Evolutionary conservation across 2,329 filamentous ascomycete species (phyloP).

Genomic region (Ophiostoma piceae): DNA sequence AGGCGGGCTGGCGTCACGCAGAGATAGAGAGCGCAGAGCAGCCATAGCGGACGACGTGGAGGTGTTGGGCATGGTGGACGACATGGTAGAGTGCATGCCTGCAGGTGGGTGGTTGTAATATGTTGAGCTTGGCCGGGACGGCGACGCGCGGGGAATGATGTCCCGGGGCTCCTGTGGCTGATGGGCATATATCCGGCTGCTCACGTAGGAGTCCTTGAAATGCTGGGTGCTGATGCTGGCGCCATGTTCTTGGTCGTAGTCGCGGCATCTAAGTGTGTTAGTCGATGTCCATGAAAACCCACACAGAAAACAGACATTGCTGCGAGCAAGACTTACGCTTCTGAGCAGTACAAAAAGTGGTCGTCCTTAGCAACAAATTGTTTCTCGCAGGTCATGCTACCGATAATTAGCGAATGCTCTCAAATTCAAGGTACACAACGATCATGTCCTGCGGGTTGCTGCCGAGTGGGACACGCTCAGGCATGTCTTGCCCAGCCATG

Average conservation of each 20-base stretch:
- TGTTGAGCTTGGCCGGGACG: slow-evolving; percentile 54
- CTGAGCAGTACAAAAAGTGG: slow-evolving; percentile 57
- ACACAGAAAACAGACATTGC: background rate
- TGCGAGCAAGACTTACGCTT: slow-evolving; percentile 45
- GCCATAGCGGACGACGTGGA: slow-evolving; percentile 48
- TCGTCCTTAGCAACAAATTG: slow-evolving; percentile 57
- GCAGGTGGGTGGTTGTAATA: slow-evolving; percentile 50
- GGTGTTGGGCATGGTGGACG: slow-evolving; percentile 39
- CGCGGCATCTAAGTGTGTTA: slow-evolving; percentile 44
- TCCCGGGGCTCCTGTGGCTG: slow-evolving; percentile 48
- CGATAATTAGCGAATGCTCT: slow-evolving; percentile 9
- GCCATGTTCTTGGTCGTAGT: slow-evolving; percentile 44
- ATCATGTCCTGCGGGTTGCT: background rate
- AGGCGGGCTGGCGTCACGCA: slow-evolving; percentile 51
- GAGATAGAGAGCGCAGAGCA: slow-evolving; percentile 50
- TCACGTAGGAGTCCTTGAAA: slow-evolving; percentile 24
- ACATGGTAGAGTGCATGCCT: slow-evolving; percentile 37
- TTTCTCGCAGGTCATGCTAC: slow-evolving; percentile 62
- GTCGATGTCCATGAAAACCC: background rate
- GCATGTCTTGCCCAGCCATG: slow-evolving; percentile 3
- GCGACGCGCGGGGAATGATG: slow-evolving; percentile 59
- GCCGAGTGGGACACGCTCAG: background rate
- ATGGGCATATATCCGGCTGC: slow-evolving; percentile 14
- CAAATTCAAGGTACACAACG: background rate
- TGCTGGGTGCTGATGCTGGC: slow-evolving; percentile 26